Base-by-base conservation (phyloP, 2,329 filamentous ascomycete species). In the Calonectria crousiana region DNA sequence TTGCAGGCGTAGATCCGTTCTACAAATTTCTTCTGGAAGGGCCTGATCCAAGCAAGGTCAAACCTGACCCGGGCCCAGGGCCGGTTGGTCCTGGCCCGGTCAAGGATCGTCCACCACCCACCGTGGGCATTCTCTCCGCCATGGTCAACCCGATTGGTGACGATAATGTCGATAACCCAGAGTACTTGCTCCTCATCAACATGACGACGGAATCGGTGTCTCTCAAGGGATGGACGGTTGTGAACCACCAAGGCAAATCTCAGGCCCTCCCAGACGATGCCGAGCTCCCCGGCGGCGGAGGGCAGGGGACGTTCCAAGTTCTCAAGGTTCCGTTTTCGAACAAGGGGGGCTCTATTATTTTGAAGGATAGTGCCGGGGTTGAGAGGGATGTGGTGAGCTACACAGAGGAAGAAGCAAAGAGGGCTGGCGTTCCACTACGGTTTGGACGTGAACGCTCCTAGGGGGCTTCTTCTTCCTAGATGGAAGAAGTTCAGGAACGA, bases 181-280 rank as follows among this genome's bases (percentile, higher is more conserved):
- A 75, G 41, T 26, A 67, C n/a, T 52, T 73, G n/a, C 44, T 23
- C n/a, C 56, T 73, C 30, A 36, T 44, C 38, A 75, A 70, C 52
- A 70, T 52, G 28, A 34, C 26, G 2, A 8, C 18, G 20, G 34
- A 28, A n/a, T 20, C 58, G 10, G 49, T 71, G 26, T 67, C 41
- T 18, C 60, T 75, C 26, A 34, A 28, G 14, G 51, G 67, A 11
- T 70, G 66, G 70, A 58, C 30, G 28, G 67, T 75, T 44, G 67
- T 20, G 62, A 70, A 67, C 58, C 16, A 73, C n/a, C 23, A n/a
- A 8, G 58, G 60, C 10, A 49, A 30, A 14, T 47, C 41, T 13
- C 23, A 64, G 20, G 13, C 41, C 14, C 51, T 73, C 10, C 44
- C 68, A 14, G 58, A 32, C 28, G 38, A 32, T 34, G 53, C 53